Base-by-base conservation (phyloP, 2,329 filamentous ascomycete genomes). In the Pseudogymnoascus sp. region DNA sequence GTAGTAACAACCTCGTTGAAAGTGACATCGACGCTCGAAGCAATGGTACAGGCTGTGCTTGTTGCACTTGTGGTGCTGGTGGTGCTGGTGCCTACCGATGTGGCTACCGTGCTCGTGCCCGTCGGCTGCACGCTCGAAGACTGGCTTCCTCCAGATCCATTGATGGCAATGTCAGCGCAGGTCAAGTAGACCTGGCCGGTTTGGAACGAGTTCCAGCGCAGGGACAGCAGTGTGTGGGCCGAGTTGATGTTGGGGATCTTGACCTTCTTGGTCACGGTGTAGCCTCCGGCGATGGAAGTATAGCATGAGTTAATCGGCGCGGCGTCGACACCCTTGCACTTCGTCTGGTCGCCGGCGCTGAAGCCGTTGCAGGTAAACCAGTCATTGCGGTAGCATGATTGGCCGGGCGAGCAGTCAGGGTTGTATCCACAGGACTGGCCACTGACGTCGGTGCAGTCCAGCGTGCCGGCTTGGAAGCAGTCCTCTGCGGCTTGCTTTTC, bases 1-100 rank as follows among this genome's bases (percentile, higher is more conserved):
- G 88, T 90, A 1, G 75, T 78, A 21, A 81, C 84, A 1, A 78
- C 71, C 66, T 81, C 83, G 61, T 83, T 77, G 75, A 91, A 90
- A 0, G 84, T 84, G 10, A 91, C 83, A 0, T 81, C 77, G 10
- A 88, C 81, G 0, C 78, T 74, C 0, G 79, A 75, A 1, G 77
- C 61, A 11, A 65, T 74, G 10, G 73, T 69, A 69, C 80, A 82
- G 39, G 72, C 64, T 7, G 76, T 72, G 0, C 75, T 69, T 0
- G 69, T 67, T 6, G 68, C 65, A 6, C 63, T 57, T 36, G 57
- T 41, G 71, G 64, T 16, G 74, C 71, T 0, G 75, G 25, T 54
- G 6, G n/a, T n/a, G n/a, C n/a, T n/a, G n/a, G n/a, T n/a, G n/a
- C 43, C 4, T 25, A 16, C 23, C 13, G 45, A 13, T 31, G 48